phyloP scores from a whole-genome alignment of 768 basidiomycete genomes.

The Imleria badia region DNA sequence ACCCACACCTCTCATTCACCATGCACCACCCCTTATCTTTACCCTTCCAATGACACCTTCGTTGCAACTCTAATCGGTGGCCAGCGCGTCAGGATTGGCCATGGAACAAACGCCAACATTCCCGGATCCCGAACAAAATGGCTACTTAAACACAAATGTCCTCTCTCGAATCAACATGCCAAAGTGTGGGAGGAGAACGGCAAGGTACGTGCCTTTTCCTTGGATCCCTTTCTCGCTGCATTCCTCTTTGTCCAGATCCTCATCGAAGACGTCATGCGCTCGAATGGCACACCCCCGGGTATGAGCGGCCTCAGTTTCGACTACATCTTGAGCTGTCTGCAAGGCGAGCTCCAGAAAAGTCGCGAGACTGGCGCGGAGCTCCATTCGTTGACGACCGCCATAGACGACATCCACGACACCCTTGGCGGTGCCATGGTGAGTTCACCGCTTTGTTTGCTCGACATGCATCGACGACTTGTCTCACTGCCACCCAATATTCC shows the following conservation, averaged over 20 bases:
- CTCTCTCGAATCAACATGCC: constrained; percentile 89
- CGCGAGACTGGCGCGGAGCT: constrained; percentile 91
- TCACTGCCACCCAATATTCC: constrained; percentile 59
- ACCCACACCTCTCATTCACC: no score
- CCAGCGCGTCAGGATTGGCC: constrained; percentile 85
- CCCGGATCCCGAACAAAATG: constrained; percentile 92
- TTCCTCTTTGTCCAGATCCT: constrained; percentile 60
- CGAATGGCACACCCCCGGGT: constrained; percentile 87
- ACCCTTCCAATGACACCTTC: constrained; percentile 94
- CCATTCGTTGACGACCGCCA: constrained; percentile 68
- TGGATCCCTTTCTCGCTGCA: constrained; percentile 8
- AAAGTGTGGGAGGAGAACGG: constrained; percentile 95
- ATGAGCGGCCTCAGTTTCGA: constrained; percentile 91
- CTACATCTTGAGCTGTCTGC: constrained; percentile 83
- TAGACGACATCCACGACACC: constrained; percentile 92
- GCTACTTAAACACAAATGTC: constrained; percentile 97
- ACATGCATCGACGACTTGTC: constrained; percentile 4
- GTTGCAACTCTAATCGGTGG: constrained; percentile 68
- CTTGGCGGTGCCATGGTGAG: constrained; percentile 79
- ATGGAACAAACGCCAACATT: constrained; percentile 95
- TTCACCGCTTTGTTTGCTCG: constrained; percentile 9
- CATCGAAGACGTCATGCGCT: constrained; percentile 98
- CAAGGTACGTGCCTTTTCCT: constrained; percentile 55
- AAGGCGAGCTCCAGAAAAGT: constrained; percentile 94
- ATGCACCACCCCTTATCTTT: constrained; percentile 70